Conservation (phyloP, 1,139 yeast genomes). For the Ashbya aceris region DNA sequence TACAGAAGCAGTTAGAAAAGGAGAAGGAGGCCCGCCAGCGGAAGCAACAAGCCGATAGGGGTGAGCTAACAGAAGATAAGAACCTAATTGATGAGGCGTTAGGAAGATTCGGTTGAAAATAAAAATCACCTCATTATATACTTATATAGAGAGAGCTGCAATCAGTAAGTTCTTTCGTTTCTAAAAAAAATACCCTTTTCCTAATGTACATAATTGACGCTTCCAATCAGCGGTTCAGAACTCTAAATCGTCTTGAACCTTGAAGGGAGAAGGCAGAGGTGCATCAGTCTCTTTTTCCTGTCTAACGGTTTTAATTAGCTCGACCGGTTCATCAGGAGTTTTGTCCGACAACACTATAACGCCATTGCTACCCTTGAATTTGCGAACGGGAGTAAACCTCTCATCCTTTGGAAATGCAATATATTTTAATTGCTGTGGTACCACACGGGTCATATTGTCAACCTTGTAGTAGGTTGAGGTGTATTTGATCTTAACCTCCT, state of each 20-base stretch:
- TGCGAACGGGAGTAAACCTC: slow-evolving; percentile 77
- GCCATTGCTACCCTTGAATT: slow-evolving; percentile 70
- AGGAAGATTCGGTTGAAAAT: slow-evolving; percentile 22
- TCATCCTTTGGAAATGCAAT: slow-evolving; percentile 68
- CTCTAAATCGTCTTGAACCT: slow-evolving; percentile 26
- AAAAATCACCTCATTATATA: neutral
- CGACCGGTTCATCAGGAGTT: slow-evolving; percentile 55
- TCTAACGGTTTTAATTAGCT: slow-evolving; percentile 74
- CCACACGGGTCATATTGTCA: slow-evolving; percentile 74
- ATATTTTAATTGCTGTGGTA: slow-evolving; percentile 84
- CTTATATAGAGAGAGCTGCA: neutral
- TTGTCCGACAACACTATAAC: slow-evolving; percentile 71
- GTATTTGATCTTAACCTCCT: slow-evolving; percentile 32
- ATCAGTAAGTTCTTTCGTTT: neutral
- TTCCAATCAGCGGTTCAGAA: slow-evolving; percentile 11
- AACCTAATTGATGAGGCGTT: slow-evolving; percentile 30
- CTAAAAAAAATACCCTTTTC: neutral
- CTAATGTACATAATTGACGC: slow-evolving; percentile 1
- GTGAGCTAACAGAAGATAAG: slow-evolving; percentile 36
- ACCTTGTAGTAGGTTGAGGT: slow-evolving; percentile 57
- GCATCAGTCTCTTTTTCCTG: slow-evolving; percentile 78
- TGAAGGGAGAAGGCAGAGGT: slow-evolving; percentile 82
- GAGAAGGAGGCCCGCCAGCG: slow-evolving; percentile 69
- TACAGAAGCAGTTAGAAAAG: slow-evolving; percentile 64
- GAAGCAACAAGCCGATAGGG: slow-evolving; percentile 39